Conservation (phyloP, 2,329 filamentous ascomycete genomes). For the Fusarium nisikadoi region DNA sequence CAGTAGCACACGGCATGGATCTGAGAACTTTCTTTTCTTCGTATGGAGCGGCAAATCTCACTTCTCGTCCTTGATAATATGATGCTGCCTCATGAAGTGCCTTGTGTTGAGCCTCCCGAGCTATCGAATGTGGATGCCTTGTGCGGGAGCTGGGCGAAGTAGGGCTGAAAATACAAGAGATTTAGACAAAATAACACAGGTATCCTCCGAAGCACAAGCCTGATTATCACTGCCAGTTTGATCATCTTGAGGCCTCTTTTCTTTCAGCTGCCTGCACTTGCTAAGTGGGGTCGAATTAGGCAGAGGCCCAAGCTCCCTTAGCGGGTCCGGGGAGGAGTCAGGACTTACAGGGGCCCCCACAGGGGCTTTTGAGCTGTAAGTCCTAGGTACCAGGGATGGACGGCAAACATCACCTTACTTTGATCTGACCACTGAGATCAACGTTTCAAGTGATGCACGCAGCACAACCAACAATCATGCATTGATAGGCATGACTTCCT, state of each 20-base stretch:
- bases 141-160: constrained; percentile 1
- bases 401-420: neutral
- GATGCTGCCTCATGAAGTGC: constrained; percentile 9
- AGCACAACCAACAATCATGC: neutral
- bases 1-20: neutral
- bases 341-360: neutral
- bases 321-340: constrained; percentile 3
- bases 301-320: constrained; percentile 12
- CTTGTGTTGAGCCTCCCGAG: neutral
- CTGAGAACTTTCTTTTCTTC: neutral
- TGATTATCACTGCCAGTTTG: neutral
- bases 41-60: neutral
- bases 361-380: neutral
- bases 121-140: neutral
- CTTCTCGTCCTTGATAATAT: neutral
- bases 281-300: neutral
- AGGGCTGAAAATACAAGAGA: neutral
- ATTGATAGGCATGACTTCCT: neutral
- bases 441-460: neutral
- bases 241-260: neutral
- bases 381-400: neutral
- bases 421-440: neutral
- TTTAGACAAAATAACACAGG: neutral
- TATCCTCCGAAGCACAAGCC: neutral
- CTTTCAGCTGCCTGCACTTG: neutral